A percentile compares a stretch with the other conserved stretches of the same genome.
Evolutionary conservation across 306 rosid species (phyloP).

Genomic region (Calophaca sinica): DNA sequence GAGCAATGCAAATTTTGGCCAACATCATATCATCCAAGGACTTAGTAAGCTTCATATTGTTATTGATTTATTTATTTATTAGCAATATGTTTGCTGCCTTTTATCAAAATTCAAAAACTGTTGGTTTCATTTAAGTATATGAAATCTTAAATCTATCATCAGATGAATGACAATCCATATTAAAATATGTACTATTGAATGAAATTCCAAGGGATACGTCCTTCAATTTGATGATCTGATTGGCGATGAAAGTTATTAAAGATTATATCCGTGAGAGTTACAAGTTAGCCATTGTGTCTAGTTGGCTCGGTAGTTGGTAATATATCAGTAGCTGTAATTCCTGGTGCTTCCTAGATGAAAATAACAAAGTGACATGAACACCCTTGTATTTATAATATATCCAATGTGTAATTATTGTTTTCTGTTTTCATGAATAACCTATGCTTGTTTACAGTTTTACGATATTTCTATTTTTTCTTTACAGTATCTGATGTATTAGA

Average conservation of each 20-base stretch:
- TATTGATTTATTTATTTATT: conserved; percentile 5
- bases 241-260: neutral
- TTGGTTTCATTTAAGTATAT: neutral
- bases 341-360: neutral
- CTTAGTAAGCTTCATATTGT: conserved; percentile 62
- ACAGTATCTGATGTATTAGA: neutral
- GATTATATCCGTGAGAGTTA: neutral
- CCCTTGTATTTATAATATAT: conserved; percentile 26
- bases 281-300: neutral
- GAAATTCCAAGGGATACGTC: neutral
- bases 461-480: neutral
- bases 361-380: neutral
- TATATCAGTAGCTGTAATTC: neutral
- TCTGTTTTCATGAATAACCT: conserved; percentile 13
- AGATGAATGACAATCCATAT: conserved; percentile 1
- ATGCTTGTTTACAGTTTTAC: neutral
- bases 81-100: neutral
- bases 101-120: conserved; percentile 2
- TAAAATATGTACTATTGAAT: conserved; percentile 22
- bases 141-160: neutral
- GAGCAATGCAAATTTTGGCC: conserved; percentile 96
- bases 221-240: conserved; percentile 5
- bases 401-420: neutral
- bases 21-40: conserved; percentile 88
- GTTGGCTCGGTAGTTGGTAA: neutral